Evolutionary conservation across 164 flowering plant genomes (phyloP), one percentile per base, ranked within the genome.

Genomic region (Nymphaea thermarum): DNA sequence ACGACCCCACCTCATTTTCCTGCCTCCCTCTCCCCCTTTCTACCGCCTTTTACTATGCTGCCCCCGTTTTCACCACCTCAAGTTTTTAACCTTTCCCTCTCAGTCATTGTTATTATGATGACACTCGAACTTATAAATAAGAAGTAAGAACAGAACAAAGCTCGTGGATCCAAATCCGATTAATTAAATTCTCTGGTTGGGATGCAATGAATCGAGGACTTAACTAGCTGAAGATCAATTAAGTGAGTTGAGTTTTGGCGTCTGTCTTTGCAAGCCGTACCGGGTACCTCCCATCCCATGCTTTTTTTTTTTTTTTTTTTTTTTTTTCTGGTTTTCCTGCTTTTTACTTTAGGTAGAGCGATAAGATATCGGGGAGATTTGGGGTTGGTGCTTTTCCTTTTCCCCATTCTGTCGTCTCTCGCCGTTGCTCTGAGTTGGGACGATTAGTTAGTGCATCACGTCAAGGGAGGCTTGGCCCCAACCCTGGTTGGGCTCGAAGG

Each of bases 371-470:
- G 11, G 12, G 64, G 36, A 62, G 42, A 17, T 62, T 62, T 62
- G 41, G 11, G 4, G 18, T 6, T 67, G 6, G n/a, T 18, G 17
- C 8, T 36, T 6, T 7, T 10, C 8, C 3, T 18, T 25, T n/a
- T n/a, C n/a, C n/a, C n/a, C n/a, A n/a, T n/a, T 25, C 36, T 25
- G 36, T 25, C 36, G 36, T 25, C 36, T 25, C 36, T 25, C 36
- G 36, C 36, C 36, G 1, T 25, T 25, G 1, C 36, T 25, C 36
- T 8, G 3, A 1, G 17, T 36, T 25, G 17, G 43, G 69, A 36
- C 42, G 60, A 67, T 66, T 73, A 43, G 76, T 73, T 73, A 66
- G 42, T 3, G 63, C 70, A 73, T 74, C 76, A 74, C 72, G 72
- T 74, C 76, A 74, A 11, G 43, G 7, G 17, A 45, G 55, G 57